Evolutionary conservation across 2,329 filamentous ascomycete genomes (phyloP), one percentile per base, ranked within the genome.

Genomic region (Cadophora sp.): DNA sequence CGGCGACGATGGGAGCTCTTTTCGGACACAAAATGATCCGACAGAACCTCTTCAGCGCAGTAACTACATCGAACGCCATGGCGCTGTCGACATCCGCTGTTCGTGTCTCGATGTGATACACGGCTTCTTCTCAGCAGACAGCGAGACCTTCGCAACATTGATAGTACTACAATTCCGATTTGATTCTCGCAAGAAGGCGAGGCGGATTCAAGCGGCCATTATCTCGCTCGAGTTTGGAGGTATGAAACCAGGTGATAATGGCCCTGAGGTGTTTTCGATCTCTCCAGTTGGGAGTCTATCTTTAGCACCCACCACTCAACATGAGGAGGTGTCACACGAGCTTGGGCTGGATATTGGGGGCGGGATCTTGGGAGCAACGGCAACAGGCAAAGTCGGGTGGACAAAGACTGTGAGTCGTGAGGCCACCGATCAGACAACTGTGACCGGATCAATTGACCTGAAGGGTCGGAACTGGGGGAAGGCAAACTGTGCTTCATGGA

Each of bases 121-220:
- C 43, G 75, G 75, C 9, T 56, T 69, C 6, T 64, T 74, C 50
- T 62, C 55, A 14, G 61, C 68, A 1, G 70, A 73, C 6, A 67
- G 72, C 22, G 72, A 73, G 0, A 55, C 65, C 0, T 69, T 58
- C 43, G 71, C 70, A 8, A 76, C 74, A 1, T 64, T 77, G 1
- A 60, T 77, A 8, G 67, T 76, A 27, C 64, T 76, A 2, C 58
- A 72, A 24, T 74, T 76, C 43, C 71, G 72, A 22, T 73, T 77
- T 18, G 72, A 76, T 55, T 64, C 74, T n/a, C 67, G 65, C 45
- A 74, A 68, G 59, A 45, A 66, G 9, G 70, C 70, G 4, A 69
- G 74, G 4, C 71, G 75, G 14, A 71, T 77, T 24, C 64, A 71
- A 14, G 65, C 70, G 16, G 75, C 71, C 3, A 62, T 66, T 2